Base-by-base conservation (phyloP, 2,329 filamentous ascomycete species). In the Pyrenophora teres region DNA sequence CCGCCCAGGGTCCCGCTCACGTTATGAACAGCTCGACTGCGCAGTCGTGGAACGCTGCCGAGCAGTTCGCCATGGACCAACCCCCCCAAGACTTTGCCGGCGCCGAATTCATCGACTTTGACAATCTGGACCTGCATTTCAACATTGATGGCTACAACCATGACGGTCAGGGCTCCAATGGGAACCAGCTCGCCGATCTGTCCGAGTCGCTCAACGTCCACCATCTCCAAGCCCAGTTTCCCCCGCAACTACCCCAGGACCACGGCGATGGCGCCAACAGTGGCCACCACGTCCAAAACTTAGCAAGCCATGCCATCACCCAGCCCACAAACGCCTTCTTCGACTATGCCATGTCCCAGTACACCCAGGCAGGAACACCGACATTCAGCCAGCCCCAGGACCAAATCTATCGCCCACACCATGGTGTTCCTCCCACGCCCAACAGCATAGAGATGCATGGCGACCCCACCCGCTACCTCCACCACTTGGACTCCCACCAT, bases 391-490 rank as follows among this genome's bases (percentile, higher is more conserved):
- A 69, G 37, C 78, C 79, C 31, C 75, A 76, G 40, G 75, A 76
- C 18, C 68, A 69, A 3, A 58, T 58, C 60, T 80, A 74, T 48
- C 81, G 74, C 44, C 79, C 83, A 52, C 81, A 80, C 56, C 79
- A 81, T 52, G 85, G 88, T 45, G 83, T 91, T 6, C 90, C 90
- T 5, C 89, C 89, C 2, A 94, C 90, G 12, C 90, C 90, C 0
- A 90, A 89, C 69, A 93, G 90, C 69, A 80, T 91, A 21, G 89
- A 93, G 67, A 83, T 93, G 74, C 86, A 88, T 60, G 71, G 83
- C 77, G 66, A 83, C 76, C 58, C 82, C 67, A 64, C 78, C 61
- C 70, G 69, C 60, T 91, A 87, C 68, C 71, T 83, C 46, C 81
- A 83, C 38, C 78, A 84, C 33, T 66, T 77, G 65, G 77, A 80